Base-by-base conservation (phyloP, 2,329 filamentous ascomycete species). In the Aureobasidium pullulans region DNA sequence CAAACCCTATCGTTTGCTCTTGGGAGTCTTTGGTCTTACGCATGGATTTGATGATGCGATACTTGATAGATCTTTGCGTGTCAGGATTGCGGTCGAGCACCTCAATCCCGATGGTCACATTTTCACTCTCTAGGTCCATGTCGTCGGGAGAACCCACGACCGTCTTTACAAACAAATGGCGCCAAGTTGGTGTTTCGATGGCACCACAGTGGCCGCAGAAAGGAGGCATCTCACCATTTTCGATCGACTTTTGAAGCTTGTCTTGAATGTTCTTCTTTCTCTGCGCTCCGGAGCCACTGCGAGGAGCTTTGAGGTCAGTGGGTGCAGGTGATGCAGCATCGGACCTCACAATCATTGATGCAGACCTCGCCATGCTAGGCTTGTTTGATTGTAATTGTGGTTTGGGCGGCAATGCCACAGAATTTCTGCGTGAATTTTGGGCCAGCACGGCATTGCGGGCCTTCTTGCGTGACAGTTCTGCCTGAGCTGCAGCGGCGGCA, bases 161-260 rank as follows among this genome's bases (percentile, higher is more conserved):
- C 7, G 89, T 80, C 67, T 90, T 90, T n/a, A 85, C 85, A 81
- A 88, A 96, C 11, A 94, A 90, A 68, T 93, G 94, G 62, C 94
- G 86, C 94, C 94, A 99, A 0, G 93, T 96, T 0, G 93, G 90
- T 0, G 94, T 99, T 67, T 97, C 89, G 60, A 99, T 96, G 6
- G 91, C 89, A 6, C 94, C 94, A 67, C 94, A 99, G 67, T 97
- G 96, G 63, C 84, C 84, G 71, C 94, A 99, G 68, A 87, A 97
- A 1, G 88, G 87, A 0, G 94, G 94, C 79, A 92, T 87, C 64
- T 91, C 83, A 5, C 94, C 94, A 58, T 84, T 84, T n/a, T 81
- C 80, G 57, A 97, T 85, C 23, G 81, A 79, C 59, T 75, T 71
- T 43, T 82, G 76, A 23, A 86, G 70, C 52, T 78, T 78, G 28